Evolutionary conservation across 208 protist genomes (phyloP), one percentile per base, ranked within the genome.

Genomic region (Leishmania lainsoni): DNA sequence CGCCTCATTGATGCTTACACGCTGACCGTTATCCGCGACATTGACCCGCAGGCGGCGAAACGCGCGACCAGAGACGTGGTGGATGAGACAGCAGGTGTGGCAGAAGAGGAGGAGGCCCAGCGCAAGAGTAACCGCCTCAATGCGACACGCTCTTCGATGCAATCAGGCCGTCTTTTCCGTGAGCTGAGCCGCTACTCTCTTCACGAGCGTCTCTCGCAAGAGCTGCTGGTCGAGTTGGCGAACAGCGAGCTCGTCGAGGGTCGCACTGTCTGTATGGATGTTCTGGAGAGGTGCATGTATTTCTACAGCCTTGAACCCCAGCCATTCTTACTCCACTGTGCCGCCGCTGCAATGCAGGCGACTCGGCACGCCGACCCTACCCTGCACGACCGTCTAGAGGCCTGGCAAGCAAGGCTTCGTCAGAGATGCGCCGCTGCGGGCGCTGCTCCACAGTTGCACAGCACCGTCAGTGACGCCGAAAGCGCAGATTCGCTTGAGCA

Each of bases 151-250:
- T 87, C 86, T 20, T 95, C 92, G 9, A 92, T 95, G 80, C 93
- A 95, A 75, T 91, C 89, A 61, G 91, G 90, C n/a, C 89, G 91
- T 26, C 87, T 98, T 20, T 84, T 92, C 58, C 88, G 91, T 1
- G 93, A 97, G 86, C 87, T 98, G 68, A 93, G 89, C 69, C 92
- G 92, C 76, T 93, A 90, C 83, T 98, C 95, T 3, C 84, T 92
- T n/a, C 95, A 98, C 77, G 95, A 98, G 84, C 81, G 83, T 61
- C 87, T 98, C 58, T 89, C 95, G 6, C 85, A 89, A 68, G 88
- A 90, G 35, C 75, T 98, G 6, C 81, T 96, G 48, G 61, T 94
- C n/a, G 90, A 94, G 66, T 45, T 98, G 63, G 81, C 87, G n/a
- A 48, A 80, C 52, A 88, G 39, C 58, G 83, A 86, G 17, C 83